Conservation (phyloP, 106 monocot genomes). For the Amphibolis antarctica region DNA sequence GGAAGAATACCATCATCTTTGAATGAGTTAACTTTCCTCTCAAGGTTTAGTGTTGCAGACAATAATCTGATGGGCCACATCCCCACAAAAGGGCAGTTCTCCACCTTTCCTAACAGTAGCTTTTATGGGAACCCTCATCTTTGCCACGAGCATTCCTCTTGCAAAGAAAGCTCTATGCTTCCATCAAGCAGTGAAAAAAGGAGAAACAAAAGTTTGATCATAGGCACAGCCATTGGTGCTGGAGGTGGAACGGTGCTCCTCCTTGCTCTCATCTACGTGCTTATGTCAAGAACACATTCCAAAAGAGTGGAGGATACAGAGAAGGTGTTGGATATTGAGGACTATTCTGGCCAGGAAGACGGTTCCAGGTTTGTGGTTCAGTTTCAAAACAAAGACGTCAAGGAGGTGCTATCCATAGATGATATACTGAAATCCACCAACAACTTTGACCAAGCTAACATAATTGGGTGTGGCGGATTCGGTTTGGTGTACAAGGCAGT, state of each 20-base stretch:
- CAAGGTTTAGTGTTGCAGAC: conserved; percentile 51
- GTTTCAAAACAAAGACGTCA: conserved; percentile 45
- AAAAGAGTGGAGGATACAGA: conserved; percentile 14
- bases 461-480: conserved; percentile 68
- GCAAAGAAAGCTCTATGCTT: neutral
- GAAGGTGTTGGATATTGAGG: conserved; percentile 11
- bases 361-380: conserved; percentile 38
- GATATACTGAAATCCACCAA: conserved; percentile 45
- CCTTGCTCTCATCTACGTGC: conserved; percentile 1
- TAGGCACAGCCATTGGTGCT: conserved; percentile 27
- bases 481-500: conserved; percentile 55
- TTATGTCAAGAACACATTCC: conserved; percentile 9
- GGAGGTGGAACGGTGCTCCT: conserved; percentile 30
- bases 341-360: conserved; percentile 4
- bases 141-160: conserved; percentile 28
- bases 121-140: conserved; percentile 74
- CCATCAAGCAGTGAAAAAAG: conserved; percentile 9
- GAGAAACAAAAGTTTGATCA: conserved; percentile 6
- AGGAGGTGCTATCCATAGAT: conserved; percentile 23
- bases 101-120: conserved; percentile 32
- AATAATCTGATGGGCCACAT: conserved; percentile 48
- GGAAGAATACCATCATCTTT: conserved; percentile 55
- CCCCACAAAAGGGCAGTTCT: conserved; percentile 70
- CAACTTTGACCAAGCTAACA: conserved; percentile 46
- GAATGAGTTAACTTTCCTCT: conserved; percentile 48